These are phyloP conservation scores for Viridothelium virens DNA, from an alignment of 495 filamentous ascomycete species.

Conservation along the genomic window DNA sequence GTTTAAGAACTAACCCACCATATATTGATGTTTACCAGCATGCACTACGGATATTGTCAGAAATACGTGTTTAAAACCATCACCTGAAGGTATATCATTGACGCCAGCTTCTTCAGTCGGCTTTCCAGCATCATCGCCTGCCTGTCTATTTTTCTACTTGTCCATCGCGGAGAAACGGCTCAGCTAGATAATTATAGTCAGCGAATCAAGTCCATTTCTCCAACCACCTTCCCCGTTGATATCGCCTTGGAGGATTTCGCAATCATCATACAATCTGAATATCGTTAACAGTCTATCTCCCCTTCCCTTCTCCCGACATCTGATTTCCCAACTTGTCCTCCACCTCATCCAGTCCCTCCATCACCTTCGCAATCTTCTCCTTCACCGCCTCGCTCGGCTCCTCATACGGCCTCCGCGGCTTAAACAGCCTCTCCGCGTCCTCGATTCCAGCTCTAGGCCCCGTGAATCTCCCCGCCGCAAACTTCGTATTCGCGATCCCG, in stretches of 20 bases:
- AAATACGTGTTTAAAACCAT: too few species aligned
- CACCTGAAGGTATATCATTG: too few species aligned
- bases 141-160: too few species aligned
- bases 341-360: conserved; percentile 45
- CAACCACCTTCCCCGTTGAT: too few species aligned
- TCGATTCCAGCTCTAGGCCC: conserved; percentile 51
- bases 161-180: too few species aligned
- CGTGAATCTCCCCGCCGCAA: conserved; percentile 49
- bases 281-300: neutral
- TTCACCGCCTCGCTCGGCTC: conserved; percentile 43
- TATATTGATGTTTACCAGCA: too few species aligned
- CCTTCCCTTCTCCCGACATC: neutral
- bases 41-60: too few species aligned
- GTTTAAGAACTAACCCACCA: too few species aligned
- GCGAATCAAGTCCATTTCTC: too few species aligned
- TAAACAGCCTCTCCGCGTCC: conserved; percentile 47
- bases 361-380: conserved; percentile 40
- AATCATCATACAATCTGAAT: neutral
- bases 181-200: too few species aligned
- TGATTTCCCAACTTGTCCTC: conserved; percentile 31
- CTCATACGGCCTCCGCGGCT: conserved; percentile 52
- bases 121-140: too few species aligned
- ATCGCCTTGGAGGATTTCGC: neutral
- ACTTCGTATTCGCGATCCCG: conserved; percentile 60
- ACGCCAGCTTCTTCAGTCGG: too few species aligned